Evolutionary conservation across 2,329 filamentous ascomycete genomes (phyloP).

Genomic region (Monascus ruber): DNA sequence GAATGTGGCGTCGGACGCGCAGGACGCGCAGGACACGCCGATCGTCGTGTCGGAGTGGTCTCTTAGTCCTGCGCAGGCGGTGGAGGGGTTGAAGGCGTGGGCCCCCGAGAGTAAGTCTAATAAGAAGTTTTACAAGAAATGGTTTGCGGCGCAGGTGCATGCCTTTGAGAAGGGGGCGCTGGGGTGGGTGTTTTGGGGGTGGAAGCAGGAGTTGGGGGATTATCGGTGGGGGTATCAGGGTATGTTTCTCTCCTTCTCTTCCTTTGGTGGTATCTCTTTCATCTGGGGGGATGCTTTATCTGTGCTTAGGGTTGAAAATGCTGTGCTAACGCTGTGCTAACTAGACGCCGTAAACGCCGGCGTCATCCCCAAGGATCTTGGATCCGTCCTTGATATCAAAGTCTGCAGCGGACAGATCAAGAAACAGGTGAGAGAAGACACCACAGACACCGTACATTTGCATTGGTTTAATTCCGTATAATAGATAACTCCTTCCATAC

Average conservation of each 20-base stretch:
- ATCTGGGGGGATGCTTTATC: slow-evolving; percentile 28
- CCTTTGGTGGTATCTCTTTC: background rate
- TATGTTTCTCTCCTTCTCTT: slow-evolving; percentile 3
- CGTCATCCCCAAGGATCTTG: slow-evolving; percentile 26
- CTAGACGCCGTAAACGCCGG: slow-evolving; percentile 28
- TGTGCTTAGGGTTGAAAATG: slow-evolving; percentile 35
- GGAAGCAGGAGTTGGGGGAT: slow-evolving; percentile 41
- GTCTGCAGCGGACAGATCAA: background rate
- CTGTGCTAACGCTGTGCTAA: background rate
- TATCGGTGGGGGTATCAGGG: slow-evolving; percentile 20
- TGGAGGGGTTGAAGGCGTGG: slow-evolving; percentile 38
- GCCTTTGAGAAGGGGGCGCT: slow-evolving; percentile 41
- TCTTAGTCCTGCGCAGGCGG: slow-evolving; percentile 39
- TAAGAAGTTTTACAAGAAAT: slow-evolving; percentile 43
- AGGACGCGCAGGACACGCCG: slow-evolving; percentile 22
- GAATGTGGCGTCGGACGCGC: slow-evolving; percentile 23
- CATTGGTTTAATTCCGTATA: too few species aligned
- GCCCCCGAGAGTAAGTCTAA: slow-evolving; percentile 23
- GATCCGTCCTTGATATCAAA: slow-evolving; percentile 1
- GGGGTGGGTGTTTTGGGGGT: slow-evolving; percentile 51
- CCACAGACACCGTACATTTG: too few species aligned
- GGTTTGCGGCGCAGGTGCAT: slow-evolving; percentile 46
- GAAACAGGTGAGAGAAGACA: too few species aligned
- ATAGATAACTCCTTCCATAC: too few species aligned
- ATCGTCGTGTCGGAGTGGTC: slow-evolving; percentile 51